Evolutionary conservation across 805 yeast species (phyloP).

Genomic region (Barnettozyma pratensis): DNA sequence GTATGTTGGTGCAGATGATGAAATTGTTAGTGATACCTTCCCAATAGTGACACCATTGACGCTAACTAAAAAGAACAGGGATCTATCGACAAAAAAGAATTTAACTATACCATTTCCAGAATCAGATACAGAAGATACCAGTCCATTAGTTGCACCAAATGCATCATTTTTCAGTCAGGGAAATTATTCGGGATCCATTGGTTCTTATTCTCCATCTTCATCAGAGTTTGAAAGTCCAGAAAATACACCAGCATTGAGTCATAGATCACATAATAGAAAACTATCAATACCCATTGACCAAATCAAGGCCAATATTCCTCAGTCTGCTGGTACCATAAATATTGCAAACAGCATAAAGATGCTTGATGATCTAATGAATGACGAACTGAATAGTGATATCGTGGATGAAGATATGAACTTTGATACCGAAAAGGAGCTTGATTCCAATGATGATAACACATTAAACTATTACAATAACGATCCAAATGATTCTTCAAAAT

Average conservation of each 20-base stretch:
- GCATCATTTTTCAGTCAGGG: constrained; percentile 25
- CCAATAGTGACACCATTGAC: constrained; percentile 21
- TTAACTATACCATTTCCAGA: constrained; percentile 6
- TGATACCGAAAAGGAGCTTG: constrained; percentile 10
- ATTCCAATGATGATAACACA: constrained; percentile 8
- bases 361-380: constrained; percentile 29
- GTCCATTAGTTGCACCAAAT: constrained; percentile 24
- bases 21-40: constrained; percentile 16
- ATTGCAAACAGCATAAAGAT: constrained; percentile 33
- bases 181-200: constrained; percentile 35
- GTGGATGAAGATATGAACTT: not conserved
- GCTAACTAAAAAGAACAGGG: constrained; percentile 13
- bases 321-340: constrained; percentile 36
- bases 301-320: constrained; percentile 29
- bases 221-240: constrained; percentile 40
- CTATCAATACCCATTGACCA: constrained; percentile 15
- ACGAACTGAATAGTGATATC: constrained; percentile 11
- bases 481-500: constrained; percentile 7
- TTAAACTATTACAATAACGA: constrained; percentile 9
- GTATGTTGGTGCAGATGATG: constrained; percentile 16
- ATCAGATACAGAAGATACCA: constrained; percentile 18
- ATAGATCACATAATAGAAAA: constrained; percentile 10
- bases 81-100: not conserved
- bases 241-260: constrained; percentile 15
- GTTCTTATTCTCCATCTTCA: constrained; percentile 42